Evolutionary conservation across 2,329 filamentous ascomycete genomes (phyloP), one percentile per base, ranked within the genome.

Genomic region (Ophiocordyceps robertsii): DNA sequence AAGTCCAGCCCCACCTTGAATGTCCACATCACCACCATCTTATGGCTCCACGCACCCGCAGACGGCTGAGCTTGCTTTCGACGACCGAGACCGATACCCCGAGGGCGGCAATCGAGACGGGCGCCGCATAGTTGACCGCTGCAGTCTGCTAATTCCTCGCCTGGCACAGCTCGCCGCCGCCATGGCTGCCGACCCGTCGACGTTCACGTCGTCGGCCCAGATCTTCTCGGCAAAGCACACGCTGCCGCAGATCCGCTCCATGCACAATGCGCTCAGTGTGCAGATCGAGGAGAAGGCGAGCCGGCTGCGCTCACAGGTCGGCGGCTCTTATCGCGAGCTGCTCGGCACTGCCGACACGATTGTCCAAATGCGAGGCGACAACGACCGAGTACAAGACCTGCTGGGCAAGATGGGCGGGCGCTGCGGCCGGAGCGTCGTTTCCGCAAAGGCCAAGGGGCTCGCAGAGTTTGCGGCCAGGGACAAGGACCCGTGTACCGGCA

Each of bases 321-420:
- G 77, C 50, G 70, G 66, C 45, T 79, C 74, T 55, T 96, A 96
- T 63, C 84, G 90, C 51, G 86, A 92, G 53, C 77, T 96, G 9
- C 77, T 96, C 24, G 85, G 85, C 41, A 95, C 90, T 0, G 90
- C 90, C 43, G 89, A 95, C 63, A 81, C 81, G n/a, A 96, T 96
- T 51, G 83, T 95, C 43, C 75, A 80, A 46, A 95, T 96, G 86
- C 83, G 86, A 51, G 64, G 63, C 33, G 80, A 90, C 56, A 90
- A 92, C 65, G 75, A 81, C 46, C 66, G 69, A 12, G 82, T 87
- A 14, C 87, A 95, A 60, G 66, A 70, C 6, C 75, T 80, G 32
- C 70, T 96, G 41, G 74, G 74, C 14, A 70, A 71, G 45, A 82
- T 95, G 65, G 85, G 86, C 38, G 75, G 75, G 36, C 75, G 77